Evolutionary conservation across 129 eudicot species (phyloP).

Genomic region (Scalesia atractyloides): DNA sequence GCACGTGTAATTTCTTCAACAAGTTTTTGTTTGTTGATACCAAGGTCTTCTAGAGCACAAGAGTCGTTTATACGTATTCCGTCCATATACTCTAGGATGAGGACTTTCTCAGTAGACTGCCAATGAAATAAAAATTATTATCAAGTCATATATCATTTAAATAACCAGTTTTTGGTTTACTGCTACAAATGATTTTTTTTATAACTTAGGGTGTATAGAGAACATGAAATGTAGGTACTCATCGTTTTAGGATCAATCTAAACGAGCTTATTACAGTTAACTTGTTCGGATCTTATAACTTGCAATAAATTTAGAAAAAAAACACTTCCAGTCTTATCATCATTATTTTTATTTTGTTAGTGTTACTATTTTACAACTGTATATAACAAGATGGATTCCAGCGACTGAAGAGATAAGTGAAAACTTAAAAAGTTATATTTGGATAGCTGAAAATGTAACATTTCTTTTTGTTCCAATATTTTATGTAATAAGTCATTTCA

Average conservation of each 20-base stretch:
- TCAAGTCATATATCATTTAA: conserved; percentile 6
- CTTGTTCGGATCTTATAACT: neutral
- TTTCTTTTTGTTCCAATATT: too few species aligned
- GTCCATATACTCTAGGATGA: conserved; percentile 90
- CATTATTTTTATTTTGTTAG: too few species aligned
- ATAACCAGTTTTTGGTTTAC: too few species aligned
- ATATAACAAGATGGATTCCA: too few species aligned
- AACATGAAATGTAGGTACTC: neutral
- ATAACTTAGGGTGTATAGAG: neutral
- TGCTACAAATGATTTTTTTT: too few species aligned
- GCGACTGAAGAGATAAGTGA: too few species aligned
- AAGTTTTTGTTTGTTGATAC: conserved; percentile 85
- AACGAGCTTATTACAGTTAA: conserved; percentile 6
- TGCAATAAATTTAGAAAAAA: too few species aligned
- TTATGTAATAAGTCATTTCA: too few species aligned
- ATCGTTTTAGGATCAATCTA: neutral
- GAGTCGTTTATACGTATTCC: conserved; percentile 88
- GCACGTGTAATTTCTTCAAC: conserved; percentile 99
- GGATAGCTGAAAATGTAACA: too few species aligned
- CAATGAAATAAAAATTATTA: conserved; percentile 26
- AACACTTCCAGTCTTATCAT: too few species aligned
- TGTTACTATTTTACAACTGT: too few species aligned
- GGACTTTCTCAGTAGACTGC: conserved; percentile 91
- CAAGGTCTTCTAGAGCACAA: conserved; percentile 65
- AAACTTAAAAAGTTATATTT: too few species aligned